Conservation (phyloP, 2,329 filamentous ascomycete genomes). For the Penicillium sp. region DNA sequence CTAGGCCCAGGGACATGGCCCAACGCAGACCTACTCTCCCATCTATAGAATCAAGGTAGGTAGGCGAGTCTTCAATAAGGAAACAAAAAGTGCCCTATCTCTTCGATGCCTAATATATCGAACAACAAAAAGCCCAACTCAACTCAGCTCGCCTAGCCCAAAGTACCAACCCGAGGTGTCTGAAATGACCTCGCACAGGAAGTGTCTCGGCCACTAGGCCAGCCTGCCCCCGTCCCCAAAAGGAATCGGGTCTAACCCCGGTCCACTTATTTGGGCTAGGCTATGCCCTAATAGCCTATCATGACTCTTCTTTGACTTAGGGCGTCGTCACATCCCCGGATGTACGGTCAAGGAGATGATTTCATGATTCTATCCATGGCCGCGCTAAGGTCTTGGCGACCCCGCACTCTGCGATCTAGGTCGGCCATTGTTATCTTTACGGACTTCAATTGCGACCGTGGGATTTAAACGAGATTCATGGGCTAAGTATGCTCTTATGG, state of each 20-base stretch:
- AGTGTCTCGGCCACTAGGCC: not conserved
- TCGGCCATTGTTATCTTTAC: not conserved
- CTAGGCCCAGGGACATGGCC: not conserved
- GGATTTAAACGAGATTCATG: not conserved
- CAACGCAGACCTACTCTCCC: not conserved
- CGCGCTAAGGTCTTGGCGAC: conserved; percentile 15
- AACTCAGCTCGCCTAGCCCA: not conserved
- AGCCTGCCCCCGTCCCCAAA: not conserved
- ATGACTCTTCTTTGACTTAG: conserved; percentile 6
- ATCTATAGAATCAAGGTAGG: not conserved
- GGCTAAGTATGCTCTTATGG: not conserved
- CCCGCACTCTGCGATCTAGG: conserved; percentile 15
- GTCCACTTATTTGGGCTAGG: conserved; percentile 3
- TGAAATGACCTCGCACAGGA: not conserved
- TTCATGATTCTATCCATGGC: conserved; percentile 12
- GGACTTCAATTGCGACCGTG: not conserved
- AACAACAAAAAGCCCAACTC: not conserved
- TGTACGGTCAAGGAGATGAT: conserved; percentile 7
- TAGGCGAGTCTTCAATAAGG: not conserved
- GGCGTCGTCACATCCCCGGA: conserved; percentile 9
- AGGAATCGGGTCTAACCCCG: conserved; percentile 6
- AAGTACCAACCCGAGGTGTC: not conserved
- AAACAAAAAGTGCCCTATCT: not conserved
- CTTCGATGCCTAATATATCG: not conserved
- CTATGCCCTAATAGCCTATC: conserved; percentile 13